A percentile compares a stretch with the other conserved stretches of the same genome.
These are phyloP conservation scores for Pseudonitzschia multiseries DNA, from an alignment of 108 stramenopile genomes.

Conservation along the genomic window DNA sequence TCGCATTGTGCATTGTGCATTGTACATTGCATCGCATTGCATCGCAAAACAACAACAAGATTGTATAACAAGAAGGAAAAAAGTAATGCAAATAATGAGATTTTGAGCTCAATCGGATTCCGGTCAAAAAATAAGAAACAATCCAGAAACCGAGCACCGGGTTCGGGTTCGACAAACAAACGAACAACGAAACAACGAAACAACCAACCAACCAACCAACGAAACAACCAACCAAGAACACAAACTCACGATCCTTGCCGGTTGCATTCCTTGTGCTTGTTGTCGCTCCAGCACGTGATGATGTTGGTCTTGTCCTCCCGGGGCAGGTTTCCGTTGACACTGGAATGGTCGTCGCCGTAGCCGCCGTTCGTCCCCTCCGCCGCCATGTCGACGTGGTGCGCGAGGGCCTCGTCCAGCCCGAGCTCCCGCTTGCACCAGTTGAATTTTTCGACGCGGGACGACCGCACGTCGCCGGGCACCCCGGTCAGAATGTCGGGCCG, in stretches of 20 bases:
- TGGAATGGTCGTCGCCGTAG: slow-evolving; percentile 8
- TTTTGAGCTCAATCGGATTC: too few relatives aligned
- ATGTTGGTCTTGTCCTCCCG: slow-evolving; percentile 38
- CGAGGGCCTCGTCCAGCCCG: slow-evolving; percentile 24
- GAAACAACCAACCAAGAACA: too few relatives aligned
- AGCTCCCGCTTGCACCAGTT: slow-evolving; percentile 75
- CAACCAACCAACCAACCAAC: too few relatives aligned
- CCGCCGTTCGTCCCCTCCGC: too few relatives aligned
- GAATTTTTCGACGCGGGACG: slow-evolving; percentile 53
- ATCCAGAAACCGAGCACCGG: too few relatives aligned
- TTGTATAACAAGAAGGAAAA: too few relatives aligned
- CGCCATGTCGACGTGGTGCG: slow-evolving; percentile 68
- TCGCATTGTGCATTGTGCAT: not conserved
- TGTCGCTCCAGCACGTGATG: slow-evolving; percentile 81
- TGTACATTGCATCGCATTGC: too few relatives aligned
- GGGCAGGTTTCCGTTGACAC: slow-evolving; percentile 28
- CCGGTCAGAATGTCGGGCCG: slow-evolving; percentile 72
- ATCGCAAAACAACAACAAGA: too few relatives aligned
- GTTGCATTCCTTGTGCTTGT: slow-evolving; percentile 63
- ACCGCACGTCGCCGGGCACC: slow-evolving; percentile 41
- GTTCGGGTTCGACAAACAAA: too few relatives aligned
- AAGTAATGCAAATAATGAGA: too few relatives aligned
- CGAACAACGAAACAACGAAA: too few relatives aligned
- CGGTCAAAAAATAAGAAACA: too few relatives aligned
- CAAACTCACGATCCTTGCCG: slow-evolving; percentile 43